Conservation (phyloP, 768 basidiomycete genomes). For the Lactarius evosmus region DNA sequence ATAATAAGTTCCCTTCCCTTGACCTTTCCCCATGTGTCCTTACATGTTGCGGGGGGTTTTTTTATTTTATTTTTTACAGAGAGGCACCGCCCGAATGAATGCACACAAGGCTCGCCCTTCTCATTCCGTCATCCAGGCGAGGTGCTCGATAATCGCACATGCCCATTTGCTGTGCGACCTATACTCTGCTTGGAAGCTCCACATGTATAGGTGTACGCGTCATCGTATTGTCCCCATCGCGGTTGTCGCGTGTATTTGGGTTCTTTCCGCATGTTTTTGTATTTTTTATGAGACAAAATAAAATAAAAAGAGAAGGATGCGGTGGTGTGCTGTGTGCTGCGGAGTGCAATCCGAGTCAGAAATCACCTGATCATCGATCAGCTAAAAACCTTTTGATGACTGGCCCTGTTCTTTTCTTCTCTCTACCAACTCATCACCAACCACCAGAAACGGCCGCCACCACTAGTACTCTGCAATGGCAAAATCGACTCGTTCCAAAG, state of each 20-base stretch:
- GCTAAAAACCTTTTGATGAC: neutral
- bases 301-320: neutral
- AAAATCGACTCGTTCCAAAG: slow-evolving; percentile 80
- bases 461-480: slow-evolving; percentile 49
- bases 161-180: neutral
- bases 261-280: neutral
- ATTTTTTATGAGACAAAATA: neutral
- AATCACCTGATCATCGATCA: neutral
- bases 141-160: slow-evolving; percentile 1
- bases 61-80: slow-evolving; percentile 23
- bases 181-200: neutral
- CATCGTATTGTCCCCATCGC: slow-evolving; percentile 12
- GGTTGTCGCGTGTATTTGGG: neutral
- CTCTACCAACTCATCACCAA: neutral
- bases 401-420: neutral
- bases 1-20: slow-evolving; percentile 67
- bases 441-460: neutral
- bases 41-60: slow-evolving; percentile 7
- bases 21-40: slow-evolving; percentile 1
- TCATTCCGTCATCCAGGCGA: neutral
- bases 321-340: neutral
- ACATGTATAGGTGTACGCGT: slow-evolving; percentile 18
- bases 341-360: neutral
- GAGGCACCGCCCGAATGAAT: slow-evolving; percentile 25
- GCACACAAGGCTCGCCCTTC: neutral